A percentile compares a stretch with the other conserved stretches of the same genome.
Conservation (phyloP, 192 early-diverging fungal species). For the Mortierella alpina region DNA sequence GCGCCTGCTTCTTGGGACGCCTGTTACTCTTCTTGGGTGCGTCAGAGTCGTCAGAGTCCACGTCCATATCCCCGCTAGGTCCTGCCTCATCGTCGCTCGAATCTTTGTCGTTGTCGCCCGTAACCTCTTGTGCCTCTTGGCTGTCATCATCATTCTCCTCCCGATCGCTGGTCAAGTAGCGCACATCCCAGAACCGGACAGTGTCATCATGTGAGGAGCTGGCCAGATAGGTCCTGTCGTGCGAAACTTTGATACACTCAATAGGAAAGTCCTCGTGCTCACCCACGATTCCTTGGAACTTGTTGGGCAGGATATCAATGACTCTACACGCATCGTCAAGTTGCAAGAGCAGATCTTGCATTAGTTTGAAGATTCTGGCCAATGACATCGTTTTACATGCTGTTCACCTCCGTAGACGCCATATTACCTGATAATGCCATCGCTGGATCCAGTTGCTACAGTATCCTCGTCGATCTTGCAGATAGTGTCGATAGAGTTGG, state of each 20-base stretch:
- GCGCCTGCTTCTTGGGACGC: conserved; percentile 41
- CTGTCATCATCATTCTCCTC: conserved; percentile 59
- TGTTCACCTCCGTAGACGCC: neutral
- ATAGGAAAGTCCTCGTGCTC: conserved; percentile 93
- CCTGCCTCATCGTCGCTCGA: conserved; percentile 29
- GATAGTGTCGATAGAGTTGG: conserved; percentile 88
- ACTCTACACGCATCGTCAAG: conserved; percentile 51
- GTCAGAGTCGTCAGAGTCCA: conserved; percentile 53
- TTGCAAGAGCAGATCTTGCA: no score
- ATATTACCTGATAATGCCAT: conserved; percentile 83
- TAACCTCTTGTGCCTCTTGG: conserved; percentile 59
- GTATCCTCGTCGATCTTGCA: conserved; percentile 85
- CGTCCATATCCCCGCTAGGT: conserved; percentile 36
- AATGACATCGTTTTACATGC: no score
- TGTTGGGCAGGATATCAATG: conserved; percentile 92
- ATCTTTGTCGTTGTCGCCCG: conserved; percentile 59
- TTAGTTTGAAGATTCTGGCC: no score
- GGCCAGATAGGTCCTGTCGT: conserved; percentile 80
- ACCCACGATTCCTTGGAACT: conserved; percentile 88
- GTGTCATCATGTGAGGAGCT: conserved; percentile 89
- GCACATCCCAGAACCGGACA: conserved; percentile 90
- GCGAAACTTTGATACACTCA: conserved; percentile 79
- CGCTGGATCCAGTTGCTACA: conserved; percentile 90
- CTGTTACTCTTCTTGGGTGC: conserved; percentile 41
- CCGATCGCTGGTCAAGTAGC: conserved; percentile 63